Evolutionary conservation across 2,329 filamentous ascomycete species (phyloP).

Genomic region (Lasiodiplodia sp.): DNA sequence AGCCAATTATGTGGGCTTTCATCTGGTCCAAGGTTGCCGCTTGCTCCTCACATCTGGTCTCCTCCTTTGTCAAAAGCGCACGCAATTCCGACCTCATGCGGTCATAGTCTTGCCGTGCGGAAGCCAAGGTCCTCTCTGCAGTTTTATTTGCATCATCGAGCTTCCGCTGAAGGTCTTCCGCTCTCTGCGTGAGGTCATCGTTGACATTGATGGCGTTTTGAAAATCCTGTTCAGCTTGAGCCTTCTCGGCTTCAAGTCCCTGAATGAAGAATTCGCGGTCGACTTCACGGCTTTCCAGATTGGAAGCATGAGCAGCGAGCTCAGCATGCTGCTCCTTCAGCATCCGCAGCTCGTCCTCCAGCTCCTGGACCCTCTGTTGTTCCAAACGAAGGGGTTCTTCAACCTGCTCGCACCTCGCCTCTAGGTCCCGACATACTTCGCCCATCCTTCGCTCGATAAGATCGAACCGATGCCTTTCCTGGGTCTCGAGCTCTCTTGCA

Average conservation of each 20-base stretch:
- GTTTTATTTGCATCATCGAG: slow-evolving; percentile 46
- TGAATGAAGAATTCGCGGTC: slow-evolving; percentile 47
- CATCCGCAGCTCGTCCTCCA: slow-evolving; percentile 43
- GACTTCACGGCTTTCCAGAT: slow-evolving; percentile 48
- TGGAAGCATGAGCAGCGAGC: slow-evolving; percentile 40
- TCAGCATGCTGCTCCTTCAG: slow-evolving; percentile 47
- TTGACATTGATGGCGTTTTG: slow-evolving; percentile 48
- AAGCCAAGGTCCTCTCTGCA: slow-evolving; percentile 40
- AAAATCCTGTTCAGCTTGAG: slow-evolving; percentile 47
- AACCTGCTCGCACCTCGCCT: slow-evolving; percentile 61
- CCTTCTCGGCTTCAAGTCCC: slow-evolving; percentile 50
- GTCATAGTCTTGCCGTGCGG: slow-evolving; percentile 37
- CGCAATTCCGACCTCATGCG: slow-evolving; percentile 48
- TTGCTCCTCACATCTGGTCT: slow-evolving; percentile 49
- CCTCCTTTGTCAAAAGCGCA: slow-evolving; percentile 50
- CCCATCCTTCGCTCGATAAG: slow-evolving; percentile 58
- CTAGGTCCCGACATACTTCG: slow-evolving; percentile 63
- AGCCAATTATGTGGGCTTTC: slow-evolving; percentile 19
- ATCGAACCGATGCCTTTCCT: slow-evolving; percentile 53
- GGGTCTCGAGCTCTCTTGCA: slow-evolving; percentile 50
- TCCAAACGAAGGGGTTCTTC: slow-evolving; percentile 62
- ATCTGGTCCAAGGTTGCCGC: slow-evolving; percentile 15
- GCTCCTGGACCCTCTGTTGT: slow-evolving; percentile 43
- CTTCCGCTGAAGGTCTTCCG: slow-evolving; percentile 45
- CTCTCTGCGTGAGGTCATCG: slow-evolving; percentile 44